Evolutionary conservation across 2,329 filamentous ascomycete genomes (phyloP), one percentile per base, ranked within the genome.

Genomic region (Phyllosticta citriasiana): DNA sequence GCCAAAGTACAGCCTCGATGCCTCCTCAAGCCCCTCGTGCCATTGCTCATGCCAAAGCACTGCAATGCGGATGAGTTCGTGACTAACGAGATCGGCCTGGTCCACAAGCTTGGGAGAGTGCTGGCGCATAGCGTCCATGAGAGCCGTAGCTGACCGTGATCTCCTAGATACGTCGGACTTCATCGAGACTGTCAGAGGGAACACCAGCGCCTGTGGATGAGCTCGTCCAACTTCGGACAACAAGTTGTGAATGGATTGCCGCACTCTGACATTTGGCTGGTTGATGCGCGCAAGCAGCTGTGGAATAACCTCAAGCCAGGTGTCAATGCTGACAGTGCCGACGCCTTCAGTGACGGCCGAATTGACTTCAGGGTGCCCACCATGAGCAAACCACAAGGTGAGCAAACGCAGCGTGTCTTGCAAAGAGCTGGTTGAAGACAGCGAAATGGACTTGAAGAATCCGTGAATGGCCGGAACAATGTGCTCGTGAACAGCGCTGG

Each of bases 21-120:
- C 95, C 77, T 99, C 95, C 74, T 99, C 94, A 16, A 99, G 81
- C 27, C 89, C 95, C 74, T 99, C 95, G 67, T 99, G 94, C 94
- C 94, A 99, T 66, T 96, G 88, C 70, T 99, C 94, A 71, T 99
- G 94, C 95, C 95, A 99, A 25, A 99, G 76, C 1, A 99, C 93
- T 16, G 94, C 94, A 63, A 99, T 95, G 57, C 94, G 87, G 70
- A 99, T 97, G 61, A 99, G 84, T 73, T 99, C 95, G 70, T 94
- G 89, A 72, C 93, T 97, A 66, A 99, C 92, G 55, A 92, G 82
- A 71, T 96, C 93, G 40, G 94, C 94, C 74, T 99, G 94, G 66
- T 97, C 90, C 8, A 99, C 94, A 40, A 99, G 82, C 67, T 85
- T 88, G 22, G 91, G 87, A 71, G 92, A 97, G 72, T 99, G 95